Percentiles rank a stretch among this genome's conserved stretches.
Evolutionary conservation across 257 asterid species (phyloP).

Genomic region (Salvia hispanica): DNA sequence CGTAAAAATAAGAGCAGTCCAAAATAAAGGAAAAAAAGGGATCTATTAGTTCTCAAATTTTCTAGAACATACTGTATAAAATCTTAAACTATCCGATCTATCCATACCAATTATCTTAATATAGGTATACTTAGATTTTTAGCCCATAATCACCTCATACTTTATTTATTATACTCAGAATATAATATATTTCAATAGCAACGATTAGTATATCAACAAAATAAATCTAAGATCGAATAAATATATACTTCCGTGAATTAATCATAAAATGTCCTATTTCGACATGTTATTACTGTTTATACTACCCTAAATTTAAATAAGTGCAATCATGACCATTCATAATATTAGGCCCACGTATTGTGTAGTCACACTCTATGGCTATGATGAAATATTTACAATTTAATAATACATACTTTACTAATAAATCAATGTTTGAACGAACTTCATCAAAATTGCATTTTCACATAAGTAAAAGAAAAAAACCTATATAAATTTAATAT

Average conservation of each 20-base stretch:
- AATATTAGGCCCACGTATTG: not conserved
- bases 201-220: too few relatives aligned
- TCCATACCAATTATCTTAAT: not conserved
- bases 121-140: too few relatives aligned
- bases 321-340: slow-evolving; percentile 11
- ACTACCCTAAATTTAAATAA: not conserved
- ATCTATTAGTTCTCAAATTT: not conserved
- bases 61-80: not conserved
- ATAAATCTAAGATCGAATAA: too few relatives aligned
- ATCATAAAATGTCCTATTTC: not conserved
- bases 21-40: not conserved
- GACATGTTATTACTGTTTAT: not conserved
- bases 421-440: not conserved
- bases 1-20: not conserved
- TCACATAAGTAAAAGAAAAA: not conserved
- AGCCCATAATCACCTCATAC: too few relatives aligned
- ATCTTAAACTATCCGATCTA: not conserved
- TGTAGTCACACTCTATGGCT: not conserved
- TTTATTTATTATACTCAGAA: too few relatives aligned
- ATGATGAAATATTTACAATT: not conserved
- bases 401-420: not conserved
- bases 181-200: too few relatives aligned
- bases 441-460: not conserved
- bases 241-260: too few relatives aligned
- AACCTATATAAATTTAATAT: too few relatives aligned